phyloP scores from a whole-genome alignment of 2,329 filamentous ascomycete genomes.

The Talaromyces rugulosus region DNA sequence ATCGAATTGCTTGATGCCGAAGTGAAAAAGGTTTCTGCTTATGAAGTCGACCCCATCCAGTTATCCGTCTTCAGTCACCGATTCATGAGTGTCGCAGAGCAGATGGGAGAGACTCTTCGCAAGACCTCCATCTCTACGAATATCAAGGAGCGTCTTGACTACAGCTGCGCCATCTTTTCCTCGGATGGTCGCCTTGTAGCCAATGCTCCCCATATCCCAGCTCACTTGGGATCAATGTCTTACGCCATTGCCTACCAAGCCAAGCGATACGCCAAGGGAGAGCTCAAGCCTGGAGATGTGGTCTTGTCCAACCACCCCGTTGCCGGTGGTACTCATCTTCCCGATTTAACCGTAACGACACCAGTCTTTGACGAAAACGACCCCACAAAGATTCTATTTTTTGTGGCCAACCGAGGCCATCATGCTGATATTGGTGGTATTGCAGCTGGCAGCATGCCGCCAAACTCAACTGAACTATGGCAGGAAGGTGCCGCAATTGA shows the following conservation, averaged over 20 bases:
- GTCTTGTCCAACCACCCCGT: slow-evolving; percentile 81
- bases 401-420: slow-evolving; percentile 74
- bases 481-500: slow-evolving; percentile 47
- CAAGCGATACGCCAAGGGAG: slow-evolving; percentile 69
- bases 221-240: slow-evolving; percentile 81
- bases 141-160: slow-evolving; percentile 82
- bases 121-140: slow-evolving; percentile 59
- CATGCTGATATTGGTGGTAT: slow-evolving; percentile 84
- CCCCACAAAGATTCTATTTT: slow-evolving; percentile 72
- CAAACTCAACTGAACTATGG: slow-evolving; percentile 44
- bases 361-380: slow-evolving; percentile 63
- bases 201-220: slow-evolving; percentile 69
- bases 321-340: slow-evolving; percentile 77
- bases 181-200: slow-evolving; percentile 67
- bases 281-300: slow-evolving; percentile 73
- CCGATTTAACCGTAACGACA: slow-evolving; percentile 77
- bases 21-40: slow-evolving; percentile 27
- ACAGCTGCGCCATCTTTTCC: slow-evolving; percentile 78
- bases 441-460: slow-evolving; percentile 77
- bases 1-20: slow-evolving; percentile 68
- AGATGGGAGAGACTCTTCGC: slow-evolving; percentile 56
- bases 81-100: slow-evolving; percentile 58
- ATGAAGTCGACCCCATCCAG: slow-evolving; percentile 47
- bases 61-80: slow-evolving; percentile 54
- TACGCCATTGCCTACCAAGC: slow-evolving; percentile 76